Conservation (phyloP, 1,284 basidiomycete genomes). For the Pholiota adiposa region DNA sequence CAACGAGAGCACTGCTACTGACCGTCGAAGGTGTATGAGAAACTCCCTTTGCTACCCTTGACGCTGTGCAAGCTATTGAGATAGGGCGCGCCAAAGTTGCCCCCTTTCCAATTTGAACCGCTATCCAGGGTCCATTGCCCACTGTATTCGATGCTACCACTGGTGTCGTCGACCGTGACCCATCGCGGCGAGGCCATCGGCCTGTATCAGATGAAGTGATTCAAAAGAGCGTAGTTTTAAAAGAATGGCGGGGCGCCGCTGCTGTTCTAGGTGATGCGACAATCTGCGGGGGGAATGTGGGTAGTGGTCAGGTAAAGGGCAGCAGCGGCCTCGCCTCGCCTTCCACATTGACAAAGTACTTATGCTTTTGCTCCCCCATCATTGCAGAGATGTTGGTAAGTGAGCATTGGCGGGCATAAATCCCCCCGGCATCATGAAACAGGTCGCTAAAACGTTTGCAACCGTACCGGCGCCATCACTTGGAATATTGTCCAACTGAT, state of each 20-base stretch:
- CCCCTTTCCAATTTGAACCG: constrained; percentile 8
- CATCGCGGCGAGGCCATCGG: not conserved
- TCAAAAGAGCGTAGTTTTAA: not conserved
- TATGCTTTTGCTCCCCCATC: not conserved
- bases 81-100: constrained; percentile 17
- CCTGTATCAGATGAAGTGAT: not conserved
- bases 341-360: not conserved
- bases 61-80: constrained; percentile 18
- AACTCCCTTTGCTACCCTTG: constrained; percentile 11
- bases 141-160: constrained; percentile 11
- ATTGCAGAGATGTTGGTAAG: not conserved
- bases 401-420: too few species aligned
- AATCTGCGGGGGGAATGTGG: not conserved
- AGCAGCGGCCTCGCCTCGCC: not conserved
- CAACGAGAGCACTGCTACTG: not conserved
- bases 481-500: too few species aligned
- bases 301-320: not conserved
- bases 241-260: too few species aligned
- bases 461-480: too few species aligned
- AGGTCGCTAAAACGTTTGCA: too few species aligned
- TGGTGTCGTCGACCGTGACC: constrained; percentile 18
- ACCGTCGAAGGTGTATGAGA: constrained; percentile 19
- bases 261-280: too few species aligned
- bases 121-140: constrained; percentile 11
- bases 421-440: too few species aligned